Conservation (phyloP, 1,284 basidiomycete species). For the Cronartium quercuum region DNA sequence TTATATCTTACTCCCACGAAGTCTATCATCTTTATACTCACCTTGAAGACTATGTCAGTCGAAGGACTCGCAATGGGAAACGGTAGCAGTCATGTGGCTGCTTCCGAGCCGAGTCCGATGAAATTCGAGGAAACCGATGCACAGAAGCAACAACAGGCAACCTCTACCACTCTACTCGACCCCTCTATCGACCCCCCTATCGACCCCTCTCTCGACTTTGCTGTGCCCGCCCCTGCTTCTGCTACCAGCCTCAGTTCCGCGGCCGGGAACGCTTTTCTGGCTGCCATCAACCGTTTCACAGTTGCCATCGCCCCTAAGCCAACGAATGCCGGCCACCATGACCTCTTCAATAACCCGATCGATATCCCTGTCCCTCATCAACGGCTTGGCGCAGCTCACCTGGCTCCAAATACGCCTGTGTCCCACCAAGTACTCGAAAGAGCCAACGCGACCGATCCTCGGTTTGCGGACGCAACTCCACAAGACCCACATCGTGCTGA, state of each 20-base stretch:
- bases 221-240: background rate
- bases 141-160: too few relatives aligned
- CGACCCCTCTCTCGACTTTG: background rate
- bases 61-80: too few relatives aligned
- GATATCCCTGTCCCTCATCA: background rate
- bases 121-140: too few relatives aligned
- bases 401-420: constrained; percentile 14
- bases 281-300: background rate
- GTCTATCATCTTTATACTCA: too few relatives aligned
- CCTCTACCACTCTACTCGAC: background rate
- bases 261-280: background rate
- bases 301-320: background rate
- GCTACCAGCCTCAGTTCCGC: background rate
- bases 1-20: too few relatives aligned
- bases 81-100: too few relatives aligned
- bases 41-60: too few relatives aligned
- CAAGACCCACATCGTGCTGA: background rate
- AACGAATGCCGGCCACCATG: background rate
- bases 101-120: too few relatives aligned
- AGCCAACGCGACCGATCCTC: background rate
- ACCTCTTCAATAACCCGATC: background rate
- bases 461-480: background rate
- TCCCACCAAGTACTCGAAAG: constrained; percentile 17
- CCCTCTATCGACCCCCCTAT: background rate
- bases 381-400: background rate